These are phyloP conservation scores for Crithidia acanthocephali DNA, from an alignment of 208 protist genomes.

Conservation along the genomic window DNA sequence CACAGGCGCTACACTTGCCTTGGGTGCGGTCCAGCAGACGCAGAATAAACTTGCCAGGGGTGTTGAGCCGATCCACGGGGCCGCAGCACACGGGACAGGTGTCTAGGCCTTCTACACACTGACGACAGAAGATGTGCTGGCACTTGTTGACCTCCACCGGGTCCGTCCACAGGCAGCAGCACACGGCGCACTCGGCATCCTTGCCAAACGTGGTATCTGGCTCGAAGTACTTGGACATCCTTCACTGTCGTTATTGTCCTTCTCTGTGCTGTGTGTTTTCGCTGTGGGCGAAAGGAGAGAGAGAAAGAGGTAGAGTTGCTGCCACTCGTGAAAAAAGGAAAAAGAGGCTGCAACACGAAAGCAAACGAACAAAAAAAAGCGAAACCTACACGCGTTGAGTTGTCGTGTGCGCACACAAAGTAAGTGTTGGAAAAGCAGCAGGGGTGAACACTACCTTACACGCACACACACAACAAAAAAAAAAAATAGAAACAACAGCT, in stretches of 20 bases:
- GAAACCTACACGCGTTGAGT: background rate
- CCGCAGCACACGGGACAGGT: slow-evolving; percentile 59
- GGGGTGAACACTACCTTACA: too few relatives aligned
- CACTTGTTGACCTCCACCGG: slow-evolving; percentile 53
- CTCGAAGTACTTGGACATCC: slow-evolving; percentile 57
- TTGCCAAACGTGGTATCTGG: slow-evolving; percentile 42
- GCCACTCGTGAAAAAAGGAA: slow-evolving; percentile 1
- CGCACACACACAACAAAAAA: too few relatives aligned
- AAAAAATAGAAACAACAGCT: background rate
- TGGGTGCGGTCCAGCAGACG: slow-evolving; percentile 45
- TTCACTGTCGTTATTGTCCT: background rate
- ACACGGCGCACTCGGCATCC: slow-evolving; percentile 55
- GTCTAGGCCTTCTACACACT: slow-evolving; percentile 41
- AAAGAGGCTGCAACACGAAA: background rate
- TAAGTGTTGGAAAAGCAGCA: background rate
- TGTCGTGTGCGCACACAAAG: background rate
- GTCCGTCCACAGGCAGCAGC: slow-evolving; percentile 48
- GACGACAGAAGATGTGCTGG: slow-evolving; percentile 63
- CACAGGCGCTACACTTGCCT: slow-evolving; percentile 56
- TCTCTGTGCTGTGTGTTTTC: background rate
- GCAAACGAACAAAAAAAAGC: background rate
- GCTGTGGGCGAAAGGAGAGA: background rate
- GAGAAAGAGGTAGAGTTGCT: background rate
- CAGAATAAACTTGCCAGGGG: slow-evolving; percentile 48
- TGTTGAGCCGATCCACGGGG: slow-evolving; percentile 22